Evolutionary conservation across 2,329 filamentous ascomycete genomes (phyloP).

Genomic region (Diaporthe sp.): DNA sequence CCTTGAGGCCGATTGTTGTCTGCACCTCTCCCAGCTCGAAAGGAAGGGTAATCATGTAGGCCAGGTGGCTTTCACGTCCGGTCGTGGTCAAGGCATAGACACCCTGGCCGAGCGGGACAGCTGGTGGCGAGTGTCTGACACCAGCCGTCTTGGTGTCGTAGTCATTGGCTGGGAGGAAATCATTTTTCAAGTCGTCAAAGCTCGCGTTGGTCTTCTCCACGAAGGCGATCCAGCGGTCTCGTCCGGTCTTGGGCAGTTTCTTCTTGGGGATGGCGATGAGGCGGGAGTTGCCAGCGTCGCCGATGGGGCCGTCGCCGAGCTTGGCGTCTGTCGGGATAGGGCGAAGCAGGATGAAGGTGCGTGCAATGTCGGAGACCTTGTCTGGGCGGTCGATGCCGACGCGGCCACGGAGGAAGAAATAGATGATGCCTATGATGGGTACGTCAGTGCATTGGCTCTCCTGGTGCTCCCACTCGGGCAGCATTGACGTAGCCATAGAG

Average conservation of each 20-base stretch:
- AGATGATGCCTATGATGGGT: slow-evolving; percentile 75
- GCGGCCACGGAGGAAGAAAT: slow-evolving; percentile 88
- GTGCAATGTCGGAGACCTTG: slow-evolving; percentile 79
- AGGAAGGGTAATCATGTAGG: slow-evolving; percentile 84
- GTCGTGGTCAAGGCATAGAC: slow-evolving; percentile 86
- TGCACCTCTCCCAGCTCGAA: slow-evolving; percentile 79
- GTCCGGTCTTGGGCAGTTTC: slow-evolving; percentile 76
- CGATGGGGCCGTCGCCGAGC: slow-evolving; percentile 66
- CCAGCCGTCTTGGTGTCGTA: slow-evolving; percentile 85
- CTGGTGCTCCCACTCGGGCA: not conserved
- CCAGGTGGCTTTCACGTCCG: slow-evolving; percentile 80
- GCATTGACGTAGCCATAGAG: not conserved
- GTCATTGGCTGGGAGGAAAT: slow-evolving; percentile 75
- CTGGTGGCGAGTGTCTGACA: slow-evolving; percentile 76
- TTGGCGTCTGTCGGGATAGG: slow-evolving; percentile 80
- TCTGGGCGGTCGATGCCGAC: slow-evolving; percentile 81
- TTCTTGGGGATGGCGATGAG: slow-evolving; percentile 89
- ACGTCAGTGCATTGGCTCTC: not conserved
- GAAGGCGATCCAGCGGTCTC: slow-evolving; percentile 84
- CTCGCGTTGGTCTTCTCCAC: slow-evolving; percentile 80
- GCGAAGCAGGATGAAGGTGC: slow-evolving; percentile 84
- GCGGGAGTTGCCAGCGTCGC: slow-evolving; percentile 73
- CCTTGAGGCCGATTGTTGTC: slow-evolving; percentile 78
- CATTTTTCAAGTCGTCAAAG: slow-evolving; percentile 79
- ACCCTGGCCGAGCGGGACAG: slow-evolving; percentile 85